Evolutionary conservation across 768 basidiomycete species (phyloP), one percentile per base, ranked within the genome.

Genomic region (Coprinopsis marcescibilis): DNA sequence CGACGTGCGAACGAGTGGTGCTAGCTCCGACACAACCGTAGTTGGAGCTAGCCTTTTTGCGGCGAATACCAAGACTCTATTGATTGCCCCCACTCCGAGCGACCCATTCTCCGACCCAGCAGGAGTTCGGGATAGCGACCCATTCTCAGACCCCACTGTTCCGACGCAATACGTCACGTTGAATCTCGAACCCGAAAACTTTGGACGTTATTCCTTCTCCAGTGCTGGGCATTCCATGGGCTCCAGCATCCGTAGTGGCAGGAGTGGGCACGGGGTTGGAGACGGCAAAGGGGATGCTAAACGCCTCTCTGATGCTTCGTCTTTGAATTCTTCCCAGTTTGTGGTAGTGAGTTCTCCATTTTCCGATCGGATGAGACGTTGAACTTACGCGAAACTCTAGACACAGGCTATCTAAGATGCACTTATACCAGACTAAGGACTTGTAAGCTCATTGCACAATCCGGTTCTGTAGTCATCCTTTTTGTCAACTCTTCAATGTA

Each of bases 111-210:
- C 24, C 3, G 41, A 42, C 19, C 41, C 41, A 1, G 41, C 17
- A 13, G 13, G 14, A 14, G 11, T 42, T n/a, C n/a, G 23, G 23
- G 11, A 4, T 24, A 25, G 23, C 37, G 39, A 46, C 20, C 45
- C 45, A 12, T 46, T 46, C 26, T 35, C 38, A 2, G 36, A 46
- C 15, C 21, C 25, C 32, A 39, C 35, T 30, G 17, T 46, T 27
- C 45, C 45, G 8, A 46, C 45, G 12, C 38, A 46, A 27, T 46
- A 39, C 19, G 11, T 46, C 1, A 39, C 29, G 3, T 27, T 39
- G 21, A 11, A 36, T 8, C 7, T 40, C 11, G 25, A 46, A 3
- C 20, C 29, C 36, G 32, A 27, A 24, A 46, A 26, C 32, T 26
- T 29, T 26, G 37, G 45, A 7, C 32, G 34, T 11, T 33, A 33